Conservation (phyloP, 2,329 filamentous ascomycete genomes). For the Pseudogymnoascus pannorum region DNA sequence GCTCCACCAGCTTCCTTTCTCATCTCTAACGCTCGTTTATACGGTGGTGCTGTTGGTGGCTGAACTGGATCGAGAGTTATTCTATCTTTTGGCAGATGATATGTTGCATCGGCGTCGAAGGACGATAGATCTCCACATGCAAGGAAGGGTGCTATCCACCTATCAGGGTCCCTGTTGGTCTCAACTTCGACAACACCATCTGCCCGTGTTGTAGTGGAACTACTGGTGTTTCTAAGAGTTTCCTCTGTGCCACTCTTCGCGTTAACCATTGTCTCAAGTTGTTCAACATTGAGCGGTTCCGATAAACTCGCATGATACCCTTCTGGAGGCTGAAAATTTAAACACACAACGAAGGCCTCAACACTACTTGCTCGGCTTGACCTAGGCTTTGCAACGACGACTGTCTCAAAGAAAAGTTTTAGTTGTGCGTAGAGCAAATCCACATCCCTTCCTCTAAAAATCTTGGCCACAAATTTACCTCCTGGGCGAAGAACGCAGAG, state of each 20-base stretch:
- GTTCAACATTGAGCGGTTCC: conserved; percentile 61
- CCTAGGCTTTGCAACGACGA: conserved; percentile 86
- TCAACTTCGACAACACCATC: conserved; percentile 23
- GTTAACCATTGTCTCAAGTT: conserved; percentile 43
- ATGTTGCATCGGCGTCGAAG: conserved; percentile 94
- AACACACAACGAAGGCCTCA: conserved; percentile 92
- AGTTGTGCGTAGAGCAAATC: conserved; percentile 91
- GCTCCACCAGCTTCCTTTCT: conserved; percentile 68
- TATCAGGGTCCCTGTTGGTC: conserved; percentile 40
- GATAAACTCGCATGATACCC: conserved; percentile 72
- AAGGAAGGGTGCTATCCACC: conserved; percentile 90
- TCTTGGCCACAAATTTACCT: conserved; percentile 96
- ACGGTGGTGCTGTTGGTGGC: conserved; percentile 91
- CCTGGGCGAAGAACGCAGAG: conserved; percentile 87
- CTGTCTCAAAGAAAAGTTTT: conserved; percentile 79
- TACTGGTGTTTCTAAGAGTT: conserved; percentile 29
- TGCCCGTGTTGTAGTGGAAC: conserved; percentile 12
- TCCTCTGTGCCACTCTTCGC: conserved; percentile 36
- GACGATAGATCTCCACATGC: conserved; percentile 94
- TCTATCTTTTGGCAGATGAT: conserved; percentile 78
- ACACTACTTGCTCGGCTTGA: conserved; percentile 94
- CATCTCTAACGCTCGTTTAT: conserved; percentile 83
- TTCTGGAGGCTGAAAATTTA: conserved; percentile 74
- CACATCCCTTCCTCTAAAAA: conserved; percentile 92
- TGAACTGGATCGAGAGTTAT: conserved; percentile 87